phyloP scores from a whole-genome alignment of 2,329 filamentous ascomycete species.

The Arthrobotrys iridis region DNA sequence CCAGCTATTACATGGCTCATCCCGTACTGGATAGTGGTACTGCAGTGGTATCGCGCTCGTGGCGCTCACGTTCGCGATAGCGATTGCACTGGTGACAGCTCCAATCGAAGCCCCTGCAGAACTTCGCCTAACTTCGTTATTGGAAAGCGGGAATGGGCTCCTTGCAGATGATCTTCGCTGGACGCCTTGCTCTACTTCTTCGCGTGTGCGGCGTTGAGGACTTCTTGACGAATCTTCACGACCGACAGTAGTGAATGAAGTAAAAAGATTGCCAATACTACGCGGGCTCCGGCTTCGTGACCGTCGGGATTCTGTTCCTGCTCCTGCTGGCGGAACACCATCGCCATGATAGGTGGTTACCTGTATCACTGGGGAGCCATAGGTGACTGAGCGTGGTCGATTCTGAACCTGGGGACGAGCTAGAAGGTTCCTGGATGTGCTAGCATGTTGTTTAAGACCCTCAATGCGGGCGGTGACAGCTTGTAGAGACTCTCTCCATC shows the following conservation, averaged over 20 bases:
- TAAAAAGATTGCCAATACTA: slow-evolving; percentile 23
- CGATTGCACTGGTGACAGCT: slow-evolving; percentile 31
- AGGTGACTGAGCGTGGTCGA: slow-evolving; percentile 38
- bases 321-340: not conserved
- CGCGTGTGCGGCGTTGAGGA: slow-evolving; percentile 37
- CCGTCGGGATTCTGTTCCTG: not conserved
- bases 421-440: slow-evolving; percentile 3
- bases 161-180: slow-evolving; percentile 38
- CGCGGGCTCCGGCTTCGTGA: slow-evolving; percentile 42
- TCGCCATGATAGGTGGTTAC: slow-evolving; percentile 28
- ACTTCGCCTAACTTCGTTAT: slow-evolving; percentile 28
- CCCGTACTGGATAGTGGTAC: slow-evolving; percentile 43
- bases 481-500: slow-evolving; percentile 48
- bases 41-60: slow-evolving; percentile 45
- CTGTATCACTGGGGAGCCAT: slow-evolving; percentile 35
- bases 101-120: slow-evolving; percentile 22
- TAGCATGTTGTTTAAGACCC: slow-evolving; percentile 23
- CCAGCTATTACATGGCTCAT: slow-evolving; percentile 34
- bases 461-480: slow-evolving; percentile 38
- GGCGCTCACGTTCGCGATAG: slow-evolving; percentile 19
- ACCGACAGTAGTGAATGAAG: slow-evolving; percentile 1
- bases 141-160: slow-evolving; percentile 25
- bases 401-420: slow-evolving; percentile 10
- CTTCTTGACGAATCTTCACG: slow-evolving; percentile 29
- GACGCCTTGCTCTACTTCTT: slow-evolving; percentile 47